These are phyloP conservation scores for Phalaenopsis hybrid DNA, from an alignment of 116 monocot species.

Conservation along the genomic window DNA sequence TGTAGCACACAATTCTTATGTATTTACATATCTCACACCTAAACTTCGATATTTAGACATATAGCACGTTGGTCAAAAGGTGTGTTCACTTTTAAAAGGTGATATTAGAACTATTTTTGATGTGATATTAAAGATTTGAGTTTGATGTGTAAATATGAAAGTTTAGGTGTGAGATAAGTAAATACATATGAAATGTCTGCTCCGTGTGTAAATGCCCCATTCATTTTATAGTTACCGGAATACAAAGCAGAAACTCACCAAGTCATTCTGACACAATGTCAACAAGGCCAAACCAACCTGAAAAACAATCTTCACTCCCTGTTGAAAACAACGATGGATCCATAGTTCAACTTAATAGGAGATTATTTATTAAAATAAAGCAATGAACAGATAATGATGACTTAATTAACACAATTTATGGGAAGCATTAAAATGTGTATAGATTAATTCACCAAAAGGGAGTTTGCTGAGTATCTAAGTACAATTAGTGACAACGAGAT, in stretches of 20 bases:
- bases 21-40: too few relatives aligned
- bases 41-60: too few relatives aligned
- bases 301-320: conserved; percentile 95
- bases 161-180: too few relatives aligned
- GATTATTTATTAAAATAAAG: neutral
- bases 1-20: too few relatives aligned
- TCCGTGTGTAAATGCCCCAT: too few relatives aligned
- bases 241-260: conserved; percentile 45
- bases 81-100: too few relatives aligned
- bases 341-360: neutral
- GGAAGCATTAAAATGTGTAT: neutral
- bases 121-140: too few relatives aligned
- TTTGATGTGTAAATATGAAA: too few relatives aligned
- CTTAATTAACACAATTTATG: too few relatives aligned
- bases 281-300: conserved; percentile 95
- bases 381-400: neutral
- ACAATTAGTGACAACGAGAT: neutral
- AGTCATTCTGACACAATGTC: conserved; percentile 75
- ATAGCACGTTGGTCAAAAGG: too few relatives aligned
- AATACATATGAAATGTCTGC: too few relatives aligned
- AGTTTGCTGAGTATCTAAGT: neutral
- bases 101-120: too few relatives aligned
- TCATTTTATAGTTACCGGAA: conserved; percentile 6
- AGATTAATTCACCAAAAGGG: neutral
- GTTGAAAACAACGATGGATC: neutral